phyloP scores from a whole-genome alignment of 306 rosid genomes.

The Ziziphus jujuba region DNA sequence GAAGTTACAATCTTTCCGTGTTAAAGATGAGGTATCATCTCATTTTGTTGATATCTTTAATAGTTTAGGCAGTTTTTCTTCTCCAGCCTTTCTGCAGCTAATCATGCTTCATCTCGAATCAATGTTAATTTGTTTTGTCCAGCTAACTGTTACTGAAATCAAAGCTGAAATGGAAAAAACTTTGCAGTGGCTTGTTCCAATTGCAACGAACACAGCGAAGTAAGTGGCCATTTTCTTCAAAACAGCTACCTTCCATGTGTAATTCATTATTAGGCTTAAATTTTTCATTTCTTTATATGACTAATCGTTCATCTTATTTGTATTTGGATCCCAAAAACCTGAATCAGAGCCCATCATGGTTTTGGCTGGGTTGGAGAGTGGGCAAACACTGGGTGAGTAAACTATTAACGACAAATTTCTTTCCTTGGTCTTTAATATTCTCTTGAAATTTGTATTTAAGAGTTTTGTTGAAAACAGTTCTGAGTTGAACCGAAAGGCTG shows the following conservation, averaged over 20 bases:
- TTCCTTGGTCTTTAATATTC: not conserved
- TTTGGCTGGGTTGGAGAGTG: conserved; percentile 98
- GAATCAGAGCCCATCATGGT: conserved; percentile 83
- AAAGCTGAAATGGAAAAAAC: conserved; percentile 91
- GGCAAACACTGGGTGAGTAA: conserved; percentile 79
- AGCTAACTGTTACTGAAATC: conserved; percentile 63
- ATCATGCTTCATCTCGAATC: not conserved
- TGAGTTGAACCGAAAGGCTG: conserved; percentile 53
- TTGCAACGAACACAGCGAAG: conserved; percentile 89
- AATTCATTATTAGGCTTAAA: conserved; percentile 7
- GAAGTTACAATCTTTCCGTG: conserved; percentile 53
- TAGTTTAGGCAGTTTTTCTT: not conserved
- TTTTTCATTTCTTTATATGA: conserved; percentile 9
- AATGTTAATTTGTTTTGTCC: conserved; percentile 29
- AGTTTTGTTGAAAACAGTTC: conserved; percentile 41
- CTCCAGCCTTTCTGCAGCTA: conserved; percentile 13
- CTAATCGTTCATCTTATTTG: conserved; percentile 29
- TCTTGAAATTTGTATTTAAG: not conserved
- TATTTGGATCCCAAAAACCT: conserved; percentile 34
- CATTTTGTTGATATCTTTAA: not conserved
- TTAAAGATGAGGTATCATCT: conserved; percentile 56
- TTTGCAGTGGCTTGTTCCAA: conserved; percentile 76
- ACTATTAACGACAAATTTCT: not conserved
- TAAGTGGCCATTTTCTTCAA: conserved; percentile 39
- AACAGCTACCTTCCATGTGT: conserved; percentile 13